Conservation (phyloP, 2,329 filamentous ascomycete genomes). For the Neurospora sp. region DNA sequence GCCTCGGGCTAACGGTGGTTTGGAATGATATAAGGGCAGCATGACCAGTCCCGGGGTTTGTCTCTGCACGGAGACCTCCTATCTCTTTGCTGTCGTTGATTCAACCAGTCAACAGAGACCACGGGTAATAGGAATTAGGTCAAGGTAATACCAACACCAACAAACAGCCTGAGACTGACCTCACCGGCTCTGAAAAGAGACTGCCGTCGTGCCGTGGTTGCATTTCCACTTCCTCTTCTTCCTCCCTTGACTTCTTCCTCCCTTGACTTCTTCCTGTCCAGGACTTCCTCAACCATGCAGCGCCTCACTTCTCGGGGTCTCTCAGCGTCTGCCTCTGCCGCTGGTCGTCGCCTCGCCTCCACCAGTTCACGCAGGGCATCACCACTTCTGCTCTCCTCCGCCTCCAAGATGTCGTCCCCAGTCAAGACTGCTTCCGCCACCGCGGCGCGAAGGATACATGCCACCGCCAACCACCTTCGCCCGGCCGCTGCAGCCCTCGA, state of each 20-base stretch:
- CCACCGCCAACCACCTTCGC: conserved; percentile 44
- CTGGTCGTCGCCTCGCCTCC: conserved; percentile 21
- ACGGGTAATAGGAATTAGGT: not conserved
- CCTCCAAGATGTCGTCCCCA: conserved; percentile 25
- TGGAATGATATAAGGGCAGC: not conserved
- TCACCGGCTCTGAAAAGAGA: not conserved
- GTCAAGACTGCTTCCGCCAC: conserved; percentile 22
- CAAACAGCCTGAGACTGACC: not conserved
- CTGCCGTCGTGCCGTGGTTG: not conserved
- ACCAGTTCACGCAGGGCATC: conserved; percentile 10
- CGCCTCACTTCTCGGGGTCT: conserved; percentile 33
- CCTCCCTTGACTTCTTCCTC: not conserved
- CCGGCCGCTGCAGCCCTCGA: conserved; percentile 36
- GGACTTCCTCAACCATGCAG: conserved; percentile 29
- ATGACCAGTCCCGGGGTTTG: not conserved
- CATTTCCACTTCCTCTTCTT: not conserved
- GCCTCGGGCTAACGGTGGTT: not conserved
- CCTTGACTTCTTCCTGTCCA: not conserved
- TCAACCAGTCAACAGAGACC: not conserved
- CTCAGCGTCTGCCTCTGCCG: conserved; percentile 22
- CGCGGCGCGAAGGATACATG: conserved; percentile 45
- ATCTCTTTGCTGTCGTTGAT: not conserved
- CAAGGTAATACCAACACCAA: not conserved
- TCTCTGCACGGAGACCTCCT: not conserved
- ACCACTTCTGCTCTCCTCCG: conserved; percentile 11